These are phyloP conservation scores for Suillus spraguei DNA, from an alignment of 768 basidiomycete species.

Conservation along the genomic window DNA sequence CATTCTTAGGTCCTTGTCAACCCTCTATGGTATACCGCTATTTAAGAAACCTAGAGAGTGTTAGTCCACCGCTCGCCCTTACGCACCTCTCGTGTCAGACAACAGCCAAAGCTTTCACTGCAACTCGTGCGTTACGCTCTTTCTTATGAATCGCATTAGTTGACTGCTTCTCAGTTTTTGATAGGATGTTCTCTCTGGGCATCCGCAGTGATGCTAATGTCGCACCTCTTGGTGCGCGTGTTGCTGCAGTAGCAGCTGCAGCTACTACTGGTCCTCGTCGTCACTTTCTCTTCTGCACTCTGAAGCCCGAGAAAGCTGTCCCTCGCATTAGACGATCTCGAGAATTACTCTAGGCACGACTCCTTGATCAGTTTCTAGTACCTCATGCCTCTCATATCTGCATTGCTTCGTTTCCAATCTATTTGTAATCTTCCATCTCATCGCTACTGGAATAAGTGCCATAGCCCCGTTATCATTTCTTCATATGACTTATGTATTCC, in stretches of 20 bases:
- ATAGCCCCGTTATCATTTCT: neutral
- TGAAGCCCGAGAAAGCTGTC: conserved; percentile 58
- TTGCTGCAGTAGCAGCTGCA: conserved; percentile 65
- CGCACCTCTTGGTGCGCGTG: conserved; percentile 45
- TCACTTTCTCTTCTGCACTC: conserved; percentile 81
- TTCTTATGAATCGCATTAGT: conserved; percentile 4
- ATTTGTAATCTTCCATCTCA: neutral
- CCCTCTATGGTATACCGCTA: conserved; percentile 94
- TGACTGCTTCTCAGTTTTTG: conserved; percentile 61
- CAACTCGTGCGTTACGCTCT: conserved; percentile 59
- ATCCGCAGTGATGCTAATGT: conserved; percentile 72
- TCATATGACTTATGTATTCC: conserved; percentile 3
- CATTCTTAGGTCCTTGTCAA: conserved; percentile 68
- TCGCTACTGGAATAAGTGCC: neutral
- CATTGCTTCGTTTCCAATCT: neutral
- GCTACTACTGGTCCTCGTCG: conserved; percentile 73
- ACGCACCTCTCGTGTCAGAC: conserved; percentile 88
- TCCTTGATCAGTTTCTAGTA: neutral
- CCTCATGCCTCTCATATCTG: neutral
- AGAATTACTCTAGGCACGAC: conserved; percentile 30
- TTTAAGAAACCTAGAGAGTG: conserved; percentile 85
- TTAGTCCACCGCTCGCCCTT: conserved; percentile 85
- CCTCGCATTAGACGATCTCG: conserved; percentile 49
- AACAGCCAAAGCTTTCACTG: conserved; percentile 86
- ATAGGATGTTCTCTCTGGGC: conserved; percentile 87